phyloP scores from a whole-genome alignment of 163 green algal genomes.

The Chlorella variabilis region DNA sequence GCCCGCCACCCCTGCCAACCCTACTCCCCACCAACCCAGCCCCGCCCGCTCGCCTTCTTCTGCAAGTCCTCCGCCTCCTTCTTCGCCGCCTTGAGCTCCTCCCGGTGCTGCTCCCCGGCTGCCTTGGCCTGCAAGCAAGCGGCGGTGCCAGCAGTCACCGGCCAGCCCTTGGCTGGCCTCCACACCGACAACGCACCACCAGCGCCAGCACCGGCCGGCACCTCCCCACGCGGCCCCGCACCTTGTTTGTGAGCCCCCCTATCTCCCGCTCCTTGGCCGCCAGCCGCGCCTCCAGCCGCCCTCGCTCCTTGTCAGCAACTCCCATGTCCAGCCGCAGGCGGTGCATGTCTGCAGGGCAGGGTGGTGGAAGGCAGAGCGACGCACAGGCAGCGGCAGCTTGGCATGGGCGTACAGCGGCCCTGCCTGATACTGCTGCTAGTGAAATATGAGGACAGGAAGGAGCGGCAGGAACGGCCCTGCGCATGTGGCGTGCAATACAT shows the following conservation, averaged over 20 bases:
- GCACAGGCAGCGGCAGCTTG: background rate
- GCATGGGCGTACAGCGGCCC: too few relatives aligned
- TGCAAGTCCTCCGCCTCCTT: conserved; percentile 49
- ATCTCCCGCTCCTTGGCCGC: conserved; percentile 57
- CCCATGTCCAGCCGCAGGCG: conserved; percentile 42
- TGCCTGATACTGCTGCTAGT: too few relatives aligned
- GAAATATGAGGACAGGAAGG: too few relatives aligned
- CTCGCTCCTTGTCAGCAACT: conserved; percentile 39
- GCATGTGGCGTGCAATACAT: too few relatives aligned
- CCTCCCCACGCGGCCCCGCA: background rate
- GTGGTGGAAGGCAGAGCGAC: background rate
- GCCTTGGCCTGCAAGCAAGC: conserved; percentile 1
- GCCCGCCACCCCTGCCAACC: too few relatives aligned
- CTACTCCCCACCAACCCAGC: background rate
- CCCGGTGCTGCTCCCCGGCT: conserved; percentile 25
- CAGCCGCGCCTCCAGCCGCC: conserved; percentile 42
- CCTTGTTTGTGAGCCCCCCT: conserved; percentile 40
- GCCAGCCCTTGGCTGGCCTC: too few relatives aligned
- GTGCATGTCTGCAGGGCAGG: conserved; percentile 35
- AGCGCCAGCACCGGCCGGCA: too few relatives aligned
- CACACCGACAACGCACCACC: too few relatives aligned
- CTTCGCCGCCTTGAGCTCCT: conserved; percentile 39
- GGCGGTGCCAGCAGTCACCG: too few relatives aligned
- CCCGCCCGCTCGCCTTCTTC: conserved; percentile 18
- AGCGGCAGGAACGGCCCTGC: too few relatives aligned